phyloP scores from a whole-genome alignment of 2,329 filamentous ascomycete species.

The Aspergillus oerlinghausenensis region DNA sequence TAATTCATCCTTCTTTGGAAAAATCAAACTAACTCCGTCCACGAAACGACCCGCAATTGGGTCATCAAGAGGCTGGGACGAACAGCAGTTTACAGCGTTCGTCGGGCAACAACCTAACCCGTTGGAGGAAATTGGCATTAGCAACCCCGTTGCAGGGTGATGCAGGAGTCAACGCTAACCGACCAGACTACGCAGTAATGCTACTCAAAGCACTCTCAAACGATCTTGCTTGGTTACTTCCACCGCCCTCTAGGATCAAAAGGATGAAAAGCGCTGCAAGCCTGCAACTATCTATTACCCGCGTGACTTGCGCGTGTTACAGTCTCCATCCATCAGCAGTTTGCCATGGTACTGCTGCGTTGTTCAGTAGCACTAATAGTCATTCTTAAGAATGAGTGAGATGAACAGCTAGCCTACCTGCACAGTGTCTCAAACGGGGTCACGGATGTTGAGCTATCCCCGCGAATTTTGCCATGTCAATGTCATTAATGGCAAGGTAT shows the following conservation, averaged over 20 bases:
- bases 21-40: background rate
- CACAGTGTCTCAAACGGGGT: background rate
- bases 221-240: background rate
- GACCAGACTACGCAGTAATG: background rate
- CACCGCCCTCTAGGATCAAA: background rate
- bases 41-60: slow-evolving; percentile 17
- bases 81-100: slow-evolving; percentile 3
- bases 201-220: background rate
- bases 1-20: background rate
- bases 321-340: background rate
- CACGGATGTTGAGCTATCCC: background rate
- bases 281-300: background rate
- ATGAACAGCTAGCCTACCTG: background rate
- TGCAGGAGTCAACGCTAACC: background rate
- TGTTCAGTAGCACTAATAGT: background rate
- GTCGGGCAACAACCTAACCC: slow-evolving; percentile 10
- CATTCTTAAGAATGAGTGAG: background rate
- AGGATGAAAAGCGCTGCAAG: background rate
- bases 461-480: too few species aligned
- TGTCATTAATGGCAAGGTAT: background rate
- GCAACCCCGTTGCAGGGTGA: background rate
- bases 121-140: background rate
- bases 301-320: background rate
- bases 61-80: slow-evolving; percentile 18
- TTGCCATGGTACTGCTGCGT: background rate